These are phyloP conservation scores for Rhynchosporium secalis DNA, from an alignment of 2,329 filamentous ascomycete genomes.

Conservation along the genomic window DNA sequence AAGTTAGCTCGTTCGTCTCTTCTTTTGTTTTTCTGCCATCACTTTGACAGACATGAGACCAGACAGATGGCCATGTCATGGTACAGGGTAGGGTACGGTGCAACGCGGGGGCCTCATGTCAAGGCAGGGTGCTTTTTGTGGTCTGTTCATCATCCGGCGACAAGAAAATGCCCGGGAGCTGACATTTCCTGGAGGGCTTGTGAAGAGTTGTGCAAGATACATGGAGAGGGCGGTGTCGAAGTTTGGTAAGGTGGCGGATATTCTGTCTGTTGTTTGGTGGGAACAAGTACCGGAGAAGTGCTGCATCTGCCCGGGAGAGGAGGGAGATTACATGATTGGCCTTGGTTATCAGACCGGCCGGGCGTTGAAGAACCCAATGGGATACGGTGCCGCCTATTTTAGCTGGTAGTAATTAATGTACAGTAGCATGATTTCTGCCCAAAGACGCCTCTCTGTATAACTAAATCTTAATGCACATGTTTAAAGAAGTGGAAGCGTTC, in stretches of 20 bases:
- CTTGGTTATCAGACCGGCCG: background rate
- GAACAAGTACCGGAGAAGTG: slow-evolving; percentile 1
- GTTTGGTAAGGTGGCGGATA: slow-evolving; percentile 6
- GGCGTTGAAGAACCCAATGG: background rate
- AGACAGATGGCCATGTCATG: background rate
- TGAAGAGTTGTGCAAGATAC: slow-evolving; percentile 3
- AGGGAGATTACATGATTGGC: background rate
- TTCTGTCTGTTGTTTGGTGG: background rate
- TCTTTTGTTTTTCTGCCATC: background rate
- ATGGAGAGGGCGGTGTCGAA: slow-evolving; percentile 1
- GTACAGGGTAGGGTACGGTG: background rate
- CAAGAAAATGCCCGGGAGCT: slow-evolving; percentile 1
- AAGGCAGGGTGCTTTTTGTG: background rate
- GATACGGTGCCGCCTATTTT: slow-evolving; percentile 1
- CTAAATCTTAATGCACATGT: background rate
- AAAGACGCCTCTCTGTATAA: background rate
- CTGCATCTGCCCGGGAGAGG: background rate
- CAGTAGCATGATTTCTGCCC: background rate
- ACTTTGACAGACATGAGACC: background rate
- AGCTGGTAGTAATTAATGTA: background rate
- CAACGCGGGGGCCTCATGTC: slow-evolving; percentile 1
- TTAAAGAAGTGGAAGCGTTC: background rate
- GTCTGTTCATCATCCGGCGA: background rate
- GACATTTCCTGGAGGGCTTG: background rate
- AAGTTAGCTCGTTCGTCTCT: background rate